Percentiles rank a stretch among this genome's conserved stretches.
Evolutionary conservation across 495 filamentous ascomycete species (phyloP).

Genomic region (Penicillium flavigenum): DNA sequence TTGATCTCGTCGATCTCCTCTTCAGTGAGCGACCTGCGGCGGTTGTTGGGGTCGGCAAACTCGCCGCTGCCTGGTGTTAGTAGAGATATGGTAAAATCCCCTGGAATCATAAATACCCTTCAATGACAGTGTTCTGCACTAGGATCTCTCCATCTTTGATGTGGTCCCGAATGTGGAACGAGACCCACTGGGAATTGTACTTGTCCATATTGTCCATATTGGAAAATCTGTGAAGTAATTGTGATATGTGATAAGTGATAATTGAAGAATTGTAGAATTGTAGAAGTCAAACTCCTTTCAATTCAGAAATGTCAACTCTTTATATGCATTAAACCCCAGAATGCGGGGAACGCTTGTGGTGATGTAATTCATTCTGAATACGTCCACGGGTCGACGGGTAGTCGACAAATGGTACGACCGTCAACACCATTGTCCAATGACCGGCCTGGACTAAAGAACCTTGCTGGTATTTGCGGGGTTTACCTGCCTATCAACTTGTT

Average conservation of each 20-base stretch:
- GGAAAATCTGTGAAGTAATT: not conserved
- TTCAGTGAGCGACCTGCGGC: conserved; percentile 34
- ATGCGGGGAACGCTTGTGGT: conserved; percentile 1
- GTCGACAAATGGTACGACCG: not conserved
- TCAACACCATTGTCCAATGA: not conserved
- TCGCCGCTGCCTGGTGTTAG: conserved; percentile 30
- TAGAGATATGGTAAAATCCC: not conserved
- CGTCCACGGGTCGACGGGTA: not conserved
- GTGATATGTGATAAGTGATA: not conserved
- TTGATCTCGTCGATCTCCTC: conserved; percentile 38
- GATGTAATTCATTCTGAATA: conserved; percentile 9
- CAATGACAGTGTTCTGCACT: conserved; percentile 36
- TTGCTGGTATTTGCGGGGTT: not conserved
- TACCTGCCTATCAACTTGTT: not conserved
- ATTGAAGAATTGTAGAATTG: not conserved
- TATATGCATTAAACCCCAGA: conserved; percentile 5
- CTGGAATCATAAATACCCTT: conserved; percentile 26
- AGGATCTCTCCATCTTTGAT: conserved; percentile 33
- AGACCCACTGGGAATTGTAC: conserved; percentile 39
- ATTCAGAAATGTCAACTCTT: not conserved
- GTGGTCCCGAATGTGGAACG: conserved; percentile 42
- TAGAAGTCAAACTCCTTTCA: not conserved
- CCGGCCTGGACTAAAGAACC: not conserved
- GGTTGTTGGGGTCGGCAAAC: conserved; percentile 31
- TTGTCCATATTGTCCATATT: conserved; percentile 24